Evolutionary conservation across 2,329 filamentous ascomycete species (phyloP).

Genomic region (Penicillium sp.): DNA sequence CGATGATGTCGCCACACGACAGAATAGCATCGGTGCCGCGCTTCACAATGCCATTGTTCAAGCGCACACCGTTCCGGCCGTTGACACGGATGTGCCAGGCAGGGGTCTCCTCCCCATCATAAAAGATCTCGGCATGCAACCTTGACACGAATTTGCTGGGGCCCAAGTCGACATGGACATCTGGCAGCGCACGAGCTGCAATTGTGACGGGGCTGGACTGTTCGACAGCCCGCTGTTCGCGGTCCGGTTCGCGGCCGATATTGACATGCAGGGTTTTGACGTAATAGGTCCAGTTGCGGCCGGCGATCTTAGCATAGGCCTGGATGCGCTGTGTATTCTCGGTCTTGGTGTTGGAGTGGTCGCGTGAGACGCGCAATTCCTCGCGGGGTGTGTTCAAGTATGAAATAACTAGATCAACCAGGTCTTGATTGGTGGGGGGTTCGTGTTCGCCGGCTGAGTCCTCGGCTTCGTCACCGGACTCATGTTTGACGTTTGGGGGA

Average conservation of each 20-base stretch:
- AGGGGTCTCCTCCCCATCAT: conserved; percentile 54
- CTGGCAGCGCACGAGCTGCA: conserved; percentile 37
- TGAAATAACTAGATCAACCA: conserved; percentile 43
- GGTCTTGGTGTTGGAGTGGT: conserved; percentile 40
- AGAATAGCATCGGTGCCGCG: conserved; percentile 58
- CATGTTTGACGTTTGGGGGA: conserved; percentile 29
- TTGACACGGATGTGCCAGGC: conserved; percentile 80
- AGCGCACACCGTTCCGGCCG: conserved; percentile 79
- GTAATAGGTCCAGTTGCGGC: conserved; percentile 46
- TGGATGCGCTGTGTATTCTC: conserved; percentile 41
- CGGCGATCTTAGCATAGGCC: conserved; percentile 45
- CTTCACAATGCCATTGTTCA: conserved; percentile 66
- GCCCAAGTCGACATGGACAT: conserved; percentile 78
- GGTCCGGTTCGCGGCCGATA: conserved; percentile 44
- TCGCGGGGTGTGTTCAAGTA: conserved; percentile 39
- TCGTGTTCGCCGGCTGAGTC: conserved; percentile 38
- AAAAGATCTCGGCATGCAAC: conserved; percentile 65
- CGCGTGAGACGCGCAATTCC: conserved; percentile 36
- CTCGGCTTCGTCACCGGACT: conserved; percentile 36
- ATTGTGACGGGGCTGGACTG: conserved; percentile 42
- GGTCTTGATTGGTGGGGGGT: conserved; percentile 35
- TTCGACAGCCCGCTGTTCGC: conserved; percentile 35
- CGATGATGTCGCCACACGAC: conserved; percentile 79
- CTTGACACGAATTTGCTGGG: conserved; percentile 74
- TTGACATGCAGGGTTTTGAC: conserved; percentile 43